These are phyloP conservation scores for Cutaneotrichosporon sp. DNA, from an alignment of 1,284 basidiomycete genomes.

Conservation along the genomic window DNA sequence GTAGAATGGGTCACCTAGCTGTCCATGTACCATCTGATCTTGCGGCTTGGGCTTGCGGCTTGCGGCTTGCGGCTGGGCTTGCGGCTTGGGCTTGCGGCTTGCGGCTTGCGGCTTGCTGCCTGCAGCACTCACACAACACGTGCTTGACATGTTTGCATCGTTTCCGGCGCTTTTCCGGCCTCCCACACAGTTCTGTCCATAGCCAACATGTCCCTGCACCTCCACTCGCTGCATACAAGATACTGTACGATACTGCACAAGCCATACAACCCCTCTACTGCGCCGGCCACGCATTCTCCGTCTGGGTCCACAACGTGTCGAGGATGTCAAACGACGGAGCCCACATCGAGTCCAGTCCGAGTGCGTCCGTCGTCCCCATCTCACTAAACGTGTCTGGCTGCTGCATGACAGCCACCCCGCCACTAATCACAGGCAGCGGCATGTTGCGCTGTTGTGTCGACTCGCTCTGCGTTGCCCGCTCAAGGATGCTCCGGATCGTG, in stretches of 20 bases:
- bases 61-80: not conserved
- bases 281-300: slow-evolving; percentile 8
- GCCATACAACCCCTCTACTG: slow-evolving; percentile 3
- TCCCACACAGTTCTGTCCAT: no score
- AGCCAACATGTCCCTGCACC: no score
- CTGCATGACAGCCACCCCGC: not conserved
- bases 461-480: slow-evolving; percentile 4
- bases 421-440: not conserved
- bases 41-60: not conserved
- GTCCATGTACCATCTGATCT: not conserved
- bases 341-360: slow-evolving; percentile 6
- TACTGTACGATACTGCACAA: no score
- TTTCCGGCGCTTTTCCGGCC: no score
- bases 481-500: slow-evolving; percentile 16
- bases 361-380: not conserved
- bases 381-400: not conserved
- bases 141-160: no score
- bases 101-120: no score
- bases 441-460: not conserved
- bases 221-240: no score
- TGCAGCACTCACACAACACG: no score
- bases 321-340: slow-evolving; percentile 16
- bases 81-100: not conserved
- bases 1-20: not conserved
- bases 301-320: slow-evolving; percentile 20